A percentile compares a stretch with the other conserved stretches of the same genome.
Conservation (phyloP, 1,139 yeast species). For the Diutina catenulata region DNA sequence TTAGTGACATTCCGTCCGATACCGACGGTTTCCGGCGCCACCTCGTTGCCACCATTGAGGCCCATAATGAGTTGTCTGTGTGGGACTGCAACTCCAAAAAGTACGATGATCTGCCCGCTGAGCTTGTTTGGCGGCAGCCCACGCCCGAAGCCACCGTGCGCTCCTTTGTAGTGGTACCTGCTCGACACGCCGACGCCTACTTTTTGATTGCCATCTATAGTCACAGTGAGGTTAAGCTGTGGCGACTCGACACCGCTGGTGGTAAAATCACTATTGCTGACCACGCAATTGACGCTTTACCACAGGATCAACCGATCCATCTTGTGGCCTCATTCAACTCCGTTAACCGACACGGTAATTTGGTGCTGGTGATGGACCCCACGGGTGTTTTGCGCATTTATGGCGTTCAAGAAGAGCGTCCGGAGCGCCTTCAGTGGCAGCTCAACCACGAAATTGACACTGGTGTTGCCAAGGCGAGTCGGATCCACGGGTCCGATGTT, state of each 20-base stretch:
- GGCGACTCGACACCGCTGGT: too few relatives aligned
- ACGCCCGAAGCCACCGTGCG: neutral
- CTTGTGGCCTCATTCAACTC: neutral
- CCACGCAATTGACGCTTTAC: neutral
- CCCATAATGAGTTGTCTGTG: neutral
- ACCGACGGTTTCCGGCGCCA: conserved; percentile 1
- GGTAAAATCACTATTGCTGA: neutral
- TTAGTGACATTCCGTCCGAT: conserved; percentile 7
- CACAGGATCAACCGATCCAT: neutral
- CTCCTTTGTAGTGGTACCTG: neutral
- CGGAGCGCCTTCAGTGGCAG: conserved; percentile 33
- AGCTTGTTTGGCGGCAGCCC: neutral
- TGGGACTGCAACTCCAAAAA: conserved; percentile 1
- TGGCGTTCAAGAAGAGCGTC: neutral
- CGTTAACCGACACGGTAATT: neutral
- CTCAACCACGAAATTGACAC: conserved; percentile 39
- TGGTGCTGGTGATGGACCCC: conserved; percentile 36
- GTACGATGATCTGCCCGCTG: neutral
- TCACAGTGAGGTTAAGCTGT: neutral
- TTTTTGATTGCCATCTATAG: conserved; percentile 1
- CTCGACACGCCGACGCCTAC: neutral
- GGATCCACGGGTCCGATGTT: conserved; percentile 57
- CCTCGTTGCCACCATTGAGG: neutral
- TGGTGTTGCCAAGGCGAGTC: conserved; percentile 37
- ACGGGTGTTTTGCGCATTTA: conserved; percentile 40